phyloP scores from a whole-genome alignment of 140 eudicot species.

The Senecio squalidus region DNA sequence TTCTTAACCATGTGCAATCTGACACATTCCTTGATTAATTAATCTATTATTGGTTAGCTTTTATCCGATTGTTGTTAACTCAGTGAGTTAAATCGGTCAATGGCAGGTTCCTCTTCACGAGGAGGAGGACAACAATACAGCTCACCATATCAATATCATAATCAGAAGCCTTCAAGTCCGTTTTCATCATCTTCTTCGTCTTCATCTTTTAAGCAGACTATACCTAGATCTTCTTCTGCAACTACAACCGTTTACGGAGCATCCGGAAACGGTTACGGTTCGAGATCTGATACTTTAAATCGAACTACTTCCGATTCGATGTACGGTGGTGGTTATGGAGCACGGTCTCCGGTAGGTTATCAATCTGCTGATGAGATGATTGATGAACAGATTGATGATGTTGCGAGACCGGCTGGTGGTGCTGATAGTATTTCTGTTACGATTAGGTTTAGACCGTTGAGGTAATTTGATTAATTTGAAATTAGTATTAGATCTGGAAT shows the following conservation, averaged over 20 bases:
- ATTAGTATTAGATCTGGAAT: constrained; percentile 32
- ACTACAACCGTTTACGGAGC: too few relatives aligned
- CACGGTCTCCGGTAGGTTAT: too few relatives aligned
- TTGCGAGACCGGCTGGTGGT: too few relatives aligned
- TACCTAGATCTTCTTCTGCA: constrained; percentile 54
- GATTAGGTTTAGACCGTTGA: constrained; percentile 88
- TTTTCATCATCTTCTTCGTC: constrained; percentile 80
- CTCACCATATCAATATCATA: constrained; percentile 53
- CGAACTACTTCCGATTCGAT: too few relatives aligned
- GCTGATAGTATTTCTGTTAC: constrained; percentile 97
- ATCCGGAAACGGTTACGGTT: constrained; percentile 31
- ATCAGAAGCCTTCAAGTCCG: constrained; percentile 53
- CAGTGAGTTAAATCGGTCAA: constrained; percentile 37
- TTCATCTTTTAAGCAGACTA: constrained; percentile 52
- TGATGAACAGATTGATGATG: constrained; percentile 47
- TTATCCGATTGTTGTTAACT: constrained; percentile 24
- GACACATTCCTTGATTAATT: too few relatives aligned
- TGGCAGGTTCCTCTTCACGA: constrained; percentile 81
- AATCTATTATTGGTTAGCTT: constrained; percentile 14
- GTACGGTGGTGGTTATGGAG: too few relatives aligned
- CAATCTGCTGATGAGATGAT: constrained; percentile 62
- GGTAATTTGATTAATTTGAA: constrained; percentile 31
- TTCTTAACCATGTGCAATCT: too few relatives aligned
- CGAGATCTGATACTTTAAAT: too few relatives aligned
- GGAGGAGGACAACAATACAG: constrained; percentile 59